phyloP scores from a whole-genome alignment of 2,329 filamentous ascomycete species.

The Colletotrichum liaoningense region DNA sequence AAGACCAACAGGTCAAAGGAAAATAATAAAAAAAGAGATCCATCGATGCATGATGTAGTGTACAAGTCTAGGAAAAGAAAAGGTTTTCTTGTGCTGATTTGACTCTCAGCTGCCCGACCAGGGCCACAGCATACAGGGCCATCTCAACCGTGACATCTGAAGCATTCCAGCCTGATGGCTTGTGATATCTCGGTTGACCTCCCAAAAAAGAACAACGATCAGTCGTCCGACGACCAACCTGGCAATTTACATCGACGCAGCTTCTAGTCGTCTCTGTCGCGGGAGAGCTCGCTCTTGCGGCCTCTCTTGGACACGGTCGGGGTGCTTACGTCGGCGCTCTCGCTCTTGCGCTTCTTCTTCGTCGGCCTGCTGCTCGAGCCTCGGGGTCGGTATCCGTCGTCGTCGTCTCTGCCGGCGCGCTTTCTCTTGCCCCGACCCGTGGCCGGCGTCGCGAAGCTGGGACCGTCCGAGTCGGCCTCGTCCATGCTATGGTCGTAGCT shows the following conservation, averaged over 20 bases:
- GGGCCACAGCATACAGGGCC: background rate
- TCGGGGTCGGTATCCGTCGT: slow-evolving; percentile 71
- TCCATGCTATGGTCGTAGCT: slow-evolving; percentile 23
- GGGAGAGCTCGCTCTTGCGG: slow-evolving; percentile 45
- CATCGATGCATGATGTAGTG: slow-evolving; percentile 22
- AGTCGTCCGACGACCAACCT: too few relatives aligned
- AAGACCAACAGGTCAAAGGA: background rate
- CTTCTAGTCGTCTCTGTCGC: slow-evolving; percentile 25
- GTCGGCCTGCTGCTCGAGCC: slow-evolving; percentile 60
- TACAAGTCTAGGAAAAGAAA: slow-evolving; percentile 1
- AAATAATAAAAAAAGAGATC: background rate
- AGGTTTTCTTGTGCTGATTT: background rate
- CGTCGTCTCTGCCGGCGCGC: slow-evolving; percentile 55
- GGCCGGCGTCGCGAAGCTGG: slow-evolving; percentile 44
- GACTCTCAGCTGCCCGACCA: background rate
- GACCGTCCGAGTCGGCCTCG: slow-evolving; percentile 26
- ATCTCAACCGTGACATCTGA: background rate
- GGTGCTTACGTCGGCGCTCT: slow-evolving; percentile 48
- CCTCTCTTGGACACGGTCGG: slow-evolving; percentile 44
- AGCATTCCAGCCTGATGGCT: background rate
- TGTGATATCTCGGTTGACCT: background rate
- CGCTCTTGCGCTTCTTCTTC: slow-evolving; percentile 71
- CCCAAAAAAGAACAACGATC: too few relatives aligned
- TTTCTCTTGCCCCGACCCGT: slow-evolving; percentile 58
- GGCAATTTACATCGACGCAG: background rate